These are phyloP conservation scores for Penicillium desertorum DNA, from an alignment of 495 filamentous ascomycete species.

Conservation along the genomic window DNA sequence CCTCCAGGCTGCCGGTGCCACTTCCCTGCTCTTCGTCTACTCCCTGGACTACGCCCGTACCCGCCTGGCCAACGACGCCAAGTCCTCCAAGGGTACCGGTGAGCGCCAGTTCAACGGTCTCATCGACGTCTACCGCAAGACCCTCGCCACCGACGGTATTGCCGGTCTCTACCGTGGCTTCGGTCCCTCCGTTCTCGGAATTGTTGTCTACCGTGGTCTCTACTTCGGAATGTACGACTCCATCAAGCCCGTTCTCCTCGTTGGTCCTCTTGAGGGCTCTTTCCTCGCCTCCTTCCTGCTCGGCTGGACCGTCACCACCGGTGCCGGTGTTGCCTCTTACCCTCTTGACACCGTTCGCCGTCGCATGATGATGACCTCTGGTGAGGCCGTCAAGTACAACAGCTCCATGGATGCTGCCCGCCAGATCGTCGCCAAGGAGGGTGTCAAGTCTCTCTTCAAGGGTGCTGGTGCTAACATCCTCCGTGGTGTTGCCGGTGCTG, in stretches of 20 bases:
- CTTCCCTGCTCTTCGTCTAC: slow-evolving; percentile 99
- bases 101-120: slow-evolving; percentile 99
- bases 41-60: slow-evolving; percentile 99
- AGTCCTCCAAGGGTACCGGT: slow-evolving; percentile 92
- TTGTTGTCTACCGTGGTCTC: slow-evolving; percentile 99
- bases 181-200: slow-evolving; percentile 97
- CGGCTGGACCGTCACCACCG: slow-evolving; percentile 99
- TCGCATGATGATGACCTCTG: slow-evolving; percentile 99
- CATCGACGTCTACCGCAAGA: slow-evolving; percentile 99
- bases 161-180: slow-evolving; percentile 99
- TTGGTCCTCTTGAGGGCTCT: slow-evolving; percentile 90
- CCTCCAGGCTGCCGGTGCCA: slow-evolving; percentile 91
- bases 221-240: slow-evolving; percentile 99
- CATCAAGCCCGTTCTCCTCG: slow-evolving; percentile 96
- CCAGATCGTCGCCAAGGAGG: slow-evolving; percentile 97
- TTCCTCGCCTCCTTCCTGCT: slow-evolving; percentile 98
- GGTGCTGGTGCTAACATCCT: slow-evolving; percentile 99
- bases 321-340: slow-evolving; percentile 99
- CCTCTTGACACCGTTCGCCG: slow-evolving; percentile 99
- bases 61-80: slow-evolving; percentile 99
- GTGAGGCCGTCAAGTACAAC: slow-evolving; percentile 98
- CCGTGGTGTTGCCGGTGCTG: slow-evolving; percentile 99
- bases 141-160: slow-evolving; percentile 95
- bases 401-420: slow-evolving; percentile 88
- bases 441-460: slow-evolving; percentile 98